Evolutionary conservation across 2,329 filamentous ascomycete genomes (phyloP), one percentile per base, ranked within the genome.

Genomic region (Fusarium sp.): DNA sequence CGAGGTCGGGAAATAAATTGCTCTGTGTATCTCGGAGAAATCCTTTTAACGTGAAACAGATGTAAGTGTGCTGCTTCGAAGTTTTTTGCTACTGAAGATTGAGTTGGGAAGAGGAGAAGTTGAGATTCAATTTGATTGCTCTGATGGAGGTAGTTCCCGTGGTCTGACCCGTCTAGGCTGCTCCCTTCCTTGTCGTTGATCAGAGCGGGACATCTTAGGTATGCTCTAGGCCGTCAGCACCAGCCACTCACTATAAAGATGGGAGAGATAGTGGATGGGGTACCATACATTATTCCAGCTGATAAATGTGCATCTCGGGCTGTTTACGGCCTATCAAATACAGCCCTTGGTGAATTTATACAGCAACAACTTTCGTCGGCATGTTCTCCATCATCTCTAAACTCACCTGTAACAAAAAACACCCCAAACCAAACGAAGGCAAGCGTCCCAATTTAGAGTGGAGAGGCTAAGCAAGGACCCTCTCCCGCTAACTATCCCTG

Each of bases 401-500:
- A 27, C 41, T 44, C 51, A 66, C 44, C 45, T 39, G 63, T 10
- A 29, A 27, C 37, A 48, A 41, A 63, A 63, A 69, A 63, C 27
- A 31, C 15, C 1, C 44, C 44, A 57, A 63, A 44, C 64, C 58
- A 49, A 69, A 69, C 35, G 64, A 23, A 38, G 63, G 15, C 39
- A 72, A 72, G 70, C 48, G 60, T 46, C 35, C 25, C 44, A 14
- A 48, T 56, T 31, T 69, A 49, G 49, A 46, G 62, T 61, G 64
- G 61, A 67, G 70, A 73, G 70, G 70, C 70, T 73, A n/a, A 71
- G 70, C 62, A 63, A 31, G 44, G 60, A 31, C 45, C 62, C 31
- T 33, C 31, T 66, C 51, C 39, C 31, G 25, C 48, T 25, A 35
- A 19, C 16, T 37, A 35, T 54, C 35, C 49, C 35, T 54, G 49